Evolutionary conservation across 1,284 basidiomycete species (phyloP), one percentile per base, ranked within the genome.

Genomic region (Cutaneotrichosporon curvatum): DNA sequence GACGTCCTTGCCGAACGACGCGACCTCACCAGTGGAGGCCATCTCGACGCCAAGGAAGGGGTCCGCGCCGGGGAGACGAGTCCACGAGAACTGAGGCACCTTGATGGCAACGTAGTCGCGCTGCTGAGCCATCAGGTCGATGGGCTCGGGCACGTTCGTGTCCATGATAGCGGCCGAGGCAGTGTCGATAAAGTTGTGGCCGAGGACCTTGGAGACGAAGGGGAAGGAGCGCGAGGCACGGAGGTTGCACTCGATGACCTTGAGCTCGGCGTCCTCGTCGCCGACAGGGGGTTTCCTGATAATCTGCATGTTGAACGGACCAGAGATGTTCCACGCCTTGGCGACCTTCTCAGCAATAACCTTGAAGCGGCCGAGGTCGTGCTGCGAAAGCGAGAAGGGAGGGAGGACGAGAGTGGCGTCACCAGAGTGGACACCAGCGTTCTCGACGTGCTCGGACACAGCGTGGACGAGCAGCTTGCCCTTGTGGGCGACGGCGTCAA

Each of bases 231-330:
- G 83, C 37, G 91, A 95, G 21, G 95, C 95, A 58, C 95, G 88
- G 44, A 98, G 76, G 74, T 98, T 98, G 74, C 95, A 98, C 74
- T 98, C 94, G 57, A 98, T 98, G 56, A 98, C 94, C 78, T 96
- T 98, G 61, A 98, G 81, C 53, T 75, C 74, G 47, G 83, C 77
- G 49, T 69, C 69, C 20, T 80, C 75, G 42, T 77, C 78, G 12
- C 72, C 73, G 21, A 74, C 75, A 9, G 79, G 71, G 3, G 82
- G 79, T 73, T 92, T 90, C 65, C 87, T 83, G 74, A 99, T 98
- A 71, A 99, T 81, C 74, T 99, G 95, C 91, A 99, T 98, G 74
- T 99, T 98, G 82, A 84, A 98, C 6, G 95, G 95, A 30, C 95
- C 94, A 22, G 89, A 94, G 51, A 99, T 97, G 63, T 96, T 78